Evolutionary conservation across 169 alveolate genomes (phyloP).

Genomic region (Plasmodium billcollinsi): DNA sequence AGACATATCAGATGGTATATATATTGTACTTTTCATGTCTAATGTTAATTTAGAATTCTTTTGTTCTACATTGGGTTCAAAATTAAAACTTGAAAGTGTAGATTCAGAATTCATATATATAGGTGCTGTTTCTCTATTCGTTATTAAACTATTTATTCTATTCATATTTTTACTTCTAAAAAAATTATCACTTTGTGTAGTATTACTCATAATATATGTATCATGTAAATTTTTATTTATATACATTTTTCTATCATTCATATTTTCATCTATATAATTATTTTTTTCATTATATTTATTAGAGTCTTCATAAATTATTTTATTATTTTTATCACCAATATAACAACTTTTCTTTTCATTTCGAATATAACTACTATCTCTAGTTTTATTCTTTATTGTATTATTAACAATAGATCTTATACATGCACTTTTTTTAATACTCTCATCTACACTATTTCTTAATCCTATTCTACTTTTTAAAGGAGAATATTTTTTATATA

Average conservation of each 20-base stretch:
- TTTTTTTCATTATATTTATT: slow-evolving; percentile 1
- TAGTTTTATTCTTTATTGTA: slow-evolving; percentile 20
- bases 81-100: slow-evolving; percentile 56
- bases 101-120: slow-evolving; percentile 51
- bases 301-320: not conserved
- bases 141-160: slow-evolving; percentile 29
- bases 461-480: slow-evolving; percentile 29
- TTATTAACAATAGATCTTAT: slow-evolving; percentile 41
- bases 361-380: not conserved
- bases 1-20: too few species aligned
- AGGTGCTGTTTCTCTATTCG: slow-evolving; percentile 42
- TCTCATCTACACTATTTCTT: slow-evolving; percentile 50
- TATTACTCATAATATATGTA: slow-evolving; percentile 55
- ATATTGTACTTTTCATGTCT: not conserved
- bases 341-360: not conserved
- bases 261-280: not conserved
- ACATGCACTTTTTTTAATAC: slow-evolving; percentile 51
- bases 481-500: slow-evolving; percentile 24
- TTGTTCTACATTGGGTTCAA: slow-evolving; percentile 38
- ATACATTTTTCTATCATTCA: slow-evolving; percentile 1
- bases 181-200: slow-evolving; percentile 44
- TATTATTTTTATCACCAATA: not conserved
- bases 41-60: slow-evolving; percentile 6
- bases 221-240: slow-evolving; percentile 15
- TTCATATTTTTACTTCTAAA: slow-evolving; percentile 14